Evolutionary conservation across 495 filamentous ascomycete species (phyloP).

Genomic region (Talaromyces wortmannii): DNA sequence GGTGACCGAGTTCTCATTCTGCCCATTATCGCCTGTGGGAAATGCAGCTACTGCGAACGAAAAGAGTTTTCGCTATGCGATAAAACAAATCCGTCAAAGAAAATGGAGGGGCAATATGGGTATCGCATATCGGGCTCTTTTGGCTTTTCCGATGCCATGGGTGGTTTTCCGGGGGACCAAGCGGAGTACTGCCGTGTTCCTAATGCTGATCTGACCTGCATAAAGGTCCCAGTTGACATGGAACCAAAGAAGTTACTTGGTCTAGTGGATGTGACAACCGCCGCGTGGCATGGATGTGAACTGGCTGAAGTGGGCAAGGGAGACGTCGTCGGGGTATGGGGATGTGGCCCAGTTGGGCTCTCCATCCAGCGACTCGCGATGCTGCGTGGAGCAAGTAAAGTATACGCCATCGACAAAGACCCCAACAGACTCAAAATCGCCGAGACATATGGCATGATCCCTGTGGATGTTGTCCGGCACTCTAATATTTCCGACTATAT

Average conservation of each 20-base stretch:
- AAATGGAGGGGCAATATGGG: slow-evolving; percentile 53
- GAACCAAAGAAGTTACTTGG: slow-evolving; percentile 36
- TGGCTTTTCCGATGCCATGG: slow-evolving; percentile 44
- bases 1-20: slow-evolving; percentile 32
- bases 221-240: slow-evolving; percentile 42
- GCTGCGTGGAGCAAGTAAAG: slow-evolving; percentile 18
- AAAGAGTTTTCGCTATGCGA: slow-evolving; percentile 60
- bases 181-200: slow-evolving; percentile 35
- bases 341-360: slow-evolving; percentile 25
- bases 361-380: slow-evolving; percentile 16
- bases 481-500: slow-evolving; percentile 20
- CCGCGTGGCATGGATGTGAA: slow-evolving; percentile 29
- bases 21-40: slow-evolving; percentile 62
- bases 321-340: slow-evolving; percentile 37
- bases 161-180: slow-evolving; percentile 62
- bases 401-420: slow-evolving; percentile 26
- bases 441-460: slow-evolving; percentile 16
- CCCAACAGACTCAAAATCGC: slow-evolving; percentile 16
- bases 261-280: slow-evolving; percentile 26
- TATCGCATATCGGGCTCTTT: slow-evolving; percentile 19
- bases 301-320: slow-evolving; percentile 23
- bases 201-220: slow-evolving; percentile 25
- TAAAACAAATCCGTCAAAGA: slow-evolving; percentile 55
- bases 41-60: slow-evolving; percentile 17
- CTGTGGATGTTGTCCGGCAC: slow-evolving; percentile 16